Evolutionary conservation across 768 basidiomycete species (phyloP).

Genomic region (Kwoniella bestiolae): DNA sequence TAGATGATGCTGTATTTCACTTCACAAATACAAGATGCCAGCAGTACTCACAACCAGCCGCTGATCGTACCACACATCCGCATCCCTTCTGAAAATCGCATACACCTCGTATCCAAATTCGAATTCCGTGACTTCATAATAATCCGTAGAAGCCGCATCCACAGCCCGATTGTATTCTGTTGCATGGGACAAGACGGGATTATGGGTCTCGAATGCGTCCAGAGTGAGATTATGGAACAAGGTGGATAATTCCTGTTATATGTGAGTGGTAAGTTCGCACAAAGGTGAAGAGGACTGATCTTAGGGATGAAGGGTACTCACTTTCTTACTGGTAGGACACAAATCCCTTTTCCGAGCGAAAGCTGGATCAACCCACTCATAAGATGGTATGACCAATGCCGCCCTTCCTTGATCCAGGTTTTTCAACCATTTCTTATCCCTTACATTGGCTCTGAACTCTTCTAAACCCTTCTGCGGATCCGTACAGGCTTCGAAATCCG

Average conservation of each 20-base stretch:
- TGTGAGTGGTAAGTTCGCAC: no score
- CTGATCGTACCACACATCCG: conserved; percentile 2
- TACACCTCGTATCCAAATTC: conserved; percentile 10
- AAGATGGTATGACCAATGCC: conserved; percentile 4
- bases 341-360: background rate
- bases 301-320: background rate
- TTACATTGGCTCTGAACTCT: background rate
- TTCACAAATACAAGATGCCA: background rate
- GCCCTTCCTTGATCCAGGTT: conserved; percentile 4
- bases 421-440: conserved; percentile 1
- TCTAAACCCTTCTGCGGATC: conserved; percentile 4
- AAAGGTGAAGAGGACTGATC: no score
- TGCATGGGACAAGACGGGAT: conserved; percentile 6
- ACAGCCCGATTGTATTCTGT: conserved; percentile 5
- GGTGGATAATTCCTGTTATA: conserved; percentile 2
- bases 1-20: background rate
- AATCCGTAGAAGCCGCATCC: background rate
- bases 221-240: background rate
- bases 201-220: conserved; percentile 9
- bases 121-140: conserved; percentile 1
- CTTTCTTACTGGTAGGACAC: conserved; percentile 7
- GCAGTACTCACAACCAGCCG: conserved; percentile 4
- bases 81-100: conserved; percentile 11
- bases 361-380: background rate
- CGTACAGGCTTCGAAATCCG: conserved; percentile 8